Conservation (phyloP, 73 alveolate species). For the Paramecium bursaria region DNA sequence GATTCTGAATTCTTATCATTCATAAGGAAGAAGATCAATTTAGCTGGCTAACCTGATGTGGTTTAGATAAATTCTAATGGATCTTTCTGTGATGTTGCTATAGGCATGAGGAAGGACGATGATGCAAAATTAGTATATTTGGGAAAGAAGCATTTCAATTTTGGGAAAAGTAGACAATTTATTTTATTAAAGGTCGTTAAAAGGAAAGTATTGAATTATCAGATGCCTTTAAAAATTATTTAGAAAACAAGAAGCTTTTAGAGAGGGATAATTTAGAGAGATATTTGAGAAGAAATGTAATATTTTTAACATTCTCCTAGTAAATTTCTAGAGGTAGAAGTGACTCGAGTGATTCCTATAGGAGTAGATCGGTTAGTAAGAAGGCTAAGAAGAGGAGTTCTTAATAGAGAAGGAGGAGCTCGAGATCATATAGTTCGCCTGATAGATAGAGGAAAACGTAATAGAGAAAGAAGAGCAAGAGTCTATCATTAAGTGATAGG, state of each 20-base stretch:
- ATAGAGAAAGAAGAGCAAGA: conserved; percentile 1
- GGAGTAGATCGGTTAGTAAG: conserved; percentile 28
- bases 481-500: conserved; percentile 20
- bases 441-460: not conserved
- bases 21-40: conserved; percentile 27
- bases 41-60: conserved; percentile 53
- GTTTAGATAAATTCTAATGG: conserved; percentile 26
- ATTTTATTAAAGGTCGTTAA: not conserved
- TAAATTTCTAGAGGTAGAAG: conserved; percentile 47
- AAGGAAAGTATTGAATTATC: conserved; percentile 8
- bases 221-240: conserved; percentile 44
- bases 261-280: conserved; percentile 42
- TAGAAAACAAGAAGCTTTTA: conserved; percentile 33
- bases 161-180: conserved; percentile 10
- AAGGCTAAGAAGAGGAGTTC: not conserved
- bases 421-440: conserved; percentile 35
- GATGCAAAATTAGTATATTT: conserved; percentile 50
- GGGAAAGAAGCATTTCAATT: conserved; percentile 52
- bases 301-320: not conserved
- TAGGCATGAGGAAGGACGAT: conserved; percentile 51
- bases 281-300: conserved; percentile 42
- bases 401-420: not conserved
- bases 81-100: conserved; percentile 47
- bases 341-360: conserved; percentile 35
- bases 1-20: conserved; percentile 18